Conservation (phyloP, 257 asterid genomes). For the Osmanthus fragrans region DNA sequence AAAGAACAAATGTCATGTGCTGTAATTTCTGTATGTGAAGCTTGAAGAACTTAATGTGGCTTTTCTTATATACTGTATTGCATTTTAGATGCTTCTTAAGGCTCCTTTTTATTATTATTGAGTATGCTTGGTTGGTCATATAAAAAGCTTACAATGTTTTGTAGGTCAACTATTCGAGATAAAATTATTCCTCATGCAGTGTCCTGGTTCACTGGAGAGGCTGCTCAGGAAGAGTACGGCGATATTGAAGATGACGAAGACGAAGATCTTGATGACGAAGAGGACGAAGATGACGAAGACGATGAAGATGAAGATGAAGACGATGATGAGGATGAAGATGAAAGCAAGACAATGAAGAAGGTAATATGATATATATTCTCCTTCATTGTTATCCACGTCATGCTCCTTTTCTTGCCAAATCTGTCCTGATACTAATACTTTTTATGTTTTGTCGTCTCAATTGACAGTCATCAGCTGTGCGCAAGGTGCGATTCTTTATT, state of each 20-base stretch:
- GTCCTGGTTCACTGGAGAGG: slow-evolving; percentile 95
- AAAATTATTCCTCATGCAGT: slow-evolving; percentile 90
- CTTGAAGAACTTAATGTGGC: not conserved
- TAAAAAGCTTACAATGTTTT: not conserved
- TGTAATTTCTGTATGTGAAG: not conserved
- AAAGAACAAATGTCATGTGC: not conserved
- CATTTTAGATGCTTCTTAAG: not conserved
- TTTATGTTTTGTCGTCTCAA: not conserved
- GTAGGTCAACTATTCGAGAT: slow-evolving; percentile 81
- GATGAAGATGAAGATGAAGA: not conserved
- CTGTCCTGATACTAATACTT: not conserved
- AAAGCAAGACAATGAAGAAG: slow-evolving; percentile 54
- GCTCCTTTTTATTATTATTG: not conserved
- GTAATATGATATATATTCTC: slow-evolving; percentile 24
- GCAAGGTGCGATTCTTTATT: too few species aligned
- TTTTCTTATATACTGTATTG: not conserved
- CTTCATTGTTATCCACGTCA: not conserved
- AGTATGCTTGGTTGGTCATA: not conserved
- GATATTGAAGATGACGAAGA: slow-evolving; percentile 45
- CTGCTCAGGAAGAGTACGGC: slow-evolving; percentile 59
- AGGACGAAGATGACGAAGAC: slow-evolving; percentile 21
- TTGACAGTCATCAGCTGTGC: slow-evolving; percentile 8
- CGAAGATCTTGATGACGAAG: slow-evolving; percentile 19
- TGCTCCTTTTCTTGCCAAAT: not conserved
- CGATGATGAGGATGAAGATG: slow-evolving; percentile 39